A percentile compares a stretch with the other conserved stretches of the same genome.
These are phyloP conservation scores for Boletellus sp. DNA, from an alignment of 768 basidiomycete species.

Conservation along the genomic window DNA sequence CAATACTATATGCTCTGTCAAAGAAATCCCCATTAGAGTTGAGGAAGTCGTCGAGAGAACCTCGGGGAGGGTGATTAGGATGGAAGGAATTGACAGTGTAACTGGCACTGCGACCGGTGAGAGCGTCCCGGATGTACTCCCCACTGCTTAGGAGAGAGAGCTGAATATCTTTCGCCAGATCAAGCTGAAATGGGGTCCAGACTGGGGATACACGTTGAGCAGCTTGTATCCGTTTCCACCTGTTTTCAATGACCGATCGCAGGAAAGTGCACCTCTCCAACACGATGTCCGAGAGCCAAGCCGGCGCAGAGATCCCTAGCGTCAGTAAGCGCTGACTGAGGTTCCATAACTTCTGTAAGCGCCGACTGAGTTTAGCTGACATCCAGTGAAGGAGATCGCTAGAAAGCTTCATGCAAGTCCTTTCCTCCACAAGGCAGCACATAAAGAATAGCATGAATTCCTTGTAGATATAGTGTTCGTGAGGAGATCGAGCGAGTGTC, in stretches of 20 bases:
- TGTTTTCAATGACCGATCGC: conserved; percentile 22
- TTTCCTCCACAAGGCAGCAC: conserved; percentile 22
- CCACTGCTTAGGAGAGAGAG: conserved; percentile 33
- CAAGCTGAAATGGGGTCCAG: conserved; percentile 29
- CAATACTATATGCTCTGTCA: neutral
- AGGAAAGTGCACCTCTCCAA: conserved; percentile 24
- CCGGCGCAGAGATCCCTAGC: neutral
- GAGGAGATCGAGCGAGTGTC: conserved; percentile 14
- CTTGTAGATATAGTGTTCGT: conserved; percentile 37
- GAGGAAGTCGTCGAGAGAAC: conserved; percentile 15
- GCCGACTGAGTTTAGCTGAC: neutral
- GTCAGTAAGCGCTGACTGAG: neutral
- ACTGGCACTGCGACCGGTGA: neutral
- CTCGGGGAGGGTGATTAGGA: conserved; percentile 4
- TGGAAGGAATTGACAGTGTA: conserved; percentile 6
- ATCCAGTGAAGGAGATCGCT: conserved; percentile 27
- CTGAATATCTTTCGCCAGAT: conserved; percentile 29
- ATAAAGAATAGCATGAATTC: conserved; percentile 45
- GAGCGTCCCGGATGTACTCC: conserved; percentile 25
- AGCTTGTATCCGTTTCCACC: conserved; percentile 34
- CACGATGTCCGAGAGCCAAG: neutral
- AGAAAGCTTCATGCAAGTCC: conserved; percentile 7
- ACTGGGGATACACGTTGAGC: conserved; percentile 20
- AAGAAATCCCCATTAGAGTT: conserved; percentile 12
- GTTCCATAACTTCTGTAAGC: neutral